phyloP scores from a whole-genome alignment of 495 filamentous ascomycete genomes.

The Bacidia gigantensis region DNA sequence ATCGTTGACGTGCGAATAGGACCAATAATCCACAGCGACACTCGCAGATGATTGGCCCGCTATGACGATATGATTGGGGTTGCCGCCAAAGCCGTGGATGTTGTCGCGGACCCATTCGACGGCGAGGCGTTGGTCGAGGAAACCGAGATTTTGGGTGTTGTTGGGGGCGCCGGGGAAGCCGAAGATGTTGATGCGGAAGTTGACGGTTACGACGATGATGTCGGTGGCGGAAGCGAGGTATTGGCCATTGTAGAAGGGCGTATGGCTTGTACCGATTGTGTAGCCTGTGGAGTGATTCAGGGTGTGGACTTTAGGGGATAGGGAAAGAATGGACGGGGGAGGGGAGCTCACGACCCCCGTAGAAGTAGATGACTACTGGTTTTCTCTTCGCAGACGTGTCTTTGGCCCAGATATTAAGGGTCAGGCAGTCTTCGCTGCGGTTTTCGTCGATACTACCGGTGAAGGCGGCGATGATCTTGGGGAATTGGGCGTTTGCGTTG shows the following conservation, averaged over 20 bases:
- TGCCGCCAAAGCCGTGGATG: slow-evolving; percentile 40
- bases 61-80: slow-evolving; percentile 39
- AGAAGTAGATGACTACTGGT: slow-evolving; percentile 25
- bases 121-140: slow-evolving; percentile 33
- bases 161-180: slow-evolving; percentile 35
- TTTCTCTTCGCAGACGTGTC: slow-evolving; percentile 19
- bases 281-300: slow-evolving; percentile 16
- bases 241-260: slow-evolving; percentile 29
- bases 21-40: slow-evolving; percentile 30
- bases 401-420: slow-evolving; percentile 34
- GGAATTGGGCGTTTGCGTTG: slow-evolving; percentile 19
- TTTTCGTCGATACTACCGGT: slow-evolving; percentile 5
- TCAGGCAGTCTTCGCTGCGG: slow-evolving; percentile 32
- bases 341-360: slow-evolving; percentile 13
- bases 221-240: slow-evolving; percentile 26
- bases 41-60: slow-evolving; percentile 40
- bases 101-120: slow-evolving; percentile 48
- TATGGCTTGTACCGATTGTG: slow-evolving; percentile 23
- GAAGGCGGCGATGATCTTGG: slow-evolving; percentile 21
- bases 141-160: slow-evolving; percentile 25
- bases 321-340: background rate
- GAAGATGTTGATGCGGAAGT: slow-evolving; percentile 38
- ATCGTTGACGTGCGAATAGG: slow-evolving; percentile 22
- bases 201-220: slow-evolving; percentile 32
- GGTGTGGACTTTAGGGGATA: background rate